Evolutionary conservation across 179 eudicot species (phyloP).

Genomic region (Beta corolliflora): DNA sequence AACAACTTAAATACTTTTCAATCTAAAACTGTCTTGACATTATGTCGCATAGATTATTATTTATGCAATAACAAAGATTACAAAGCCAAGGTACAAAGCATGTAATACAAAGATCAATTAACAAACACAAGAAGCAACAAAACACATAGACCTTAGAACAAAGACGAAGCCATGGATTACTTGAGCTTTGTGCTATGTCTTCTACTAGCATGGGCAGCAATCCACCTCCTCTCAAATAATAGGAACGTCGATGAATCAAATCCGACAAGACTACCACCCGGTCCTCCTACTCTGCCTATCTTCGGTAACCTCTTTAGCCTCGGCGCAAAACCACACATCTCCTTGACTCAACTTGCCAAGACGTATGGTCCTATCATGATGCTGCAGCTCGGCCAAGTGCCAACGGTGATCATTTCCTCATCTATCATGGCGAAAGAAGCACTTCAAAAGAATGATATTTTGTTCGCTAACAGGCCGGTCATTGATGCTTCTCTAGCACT

Average conservation of each 20-base stretch:
- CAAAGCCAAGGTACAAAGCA: too few species aligned
- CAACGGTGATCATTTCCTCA: constrained; percentile 35
- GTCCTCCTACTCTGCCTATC: constrained; percentile 40
- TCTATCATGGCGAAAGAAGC: constrained; percentile 38
- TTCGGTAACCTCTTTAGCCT: constrained; percentile 34
- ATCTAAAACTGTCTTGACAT: too few species aligned
- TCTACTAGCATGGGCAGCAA: too few species aligned
- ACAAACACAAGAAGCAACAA: too few species aligned
- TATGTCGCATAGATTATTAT: too few species aligned
- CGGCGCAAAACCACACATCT: constrained; percentile 4
- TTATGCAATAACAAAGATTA: too few species aligned
- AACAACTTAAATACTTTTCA: too few species aligned
- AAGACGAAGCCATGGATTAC: too few species aligned
- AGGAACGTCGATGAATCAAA: neutral
- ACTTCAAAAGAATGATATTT: constrained; percentile 37
- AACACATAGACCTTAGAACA: too few species aligned
- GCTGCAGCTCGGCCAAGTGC: constrained; percentile 33
- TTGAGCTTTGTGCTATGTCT: too few species aligned
- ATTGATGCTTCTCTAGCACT: constrained; percentile 32
- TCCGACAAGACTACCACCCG: constrained; percentile 35
- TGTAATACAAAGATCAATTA: too few species aligned
- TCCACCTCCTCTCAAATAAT: too few species aligned
- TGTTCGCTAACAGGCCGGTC: constrained; percentile 28
- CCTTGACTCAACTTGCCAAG: constrained; percentile 13
- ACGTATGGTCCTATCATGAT: constrained; percentile 34